Conservation (phyloP, 805 yeast species). For the Metschnikowia corniflorae region DNA sequence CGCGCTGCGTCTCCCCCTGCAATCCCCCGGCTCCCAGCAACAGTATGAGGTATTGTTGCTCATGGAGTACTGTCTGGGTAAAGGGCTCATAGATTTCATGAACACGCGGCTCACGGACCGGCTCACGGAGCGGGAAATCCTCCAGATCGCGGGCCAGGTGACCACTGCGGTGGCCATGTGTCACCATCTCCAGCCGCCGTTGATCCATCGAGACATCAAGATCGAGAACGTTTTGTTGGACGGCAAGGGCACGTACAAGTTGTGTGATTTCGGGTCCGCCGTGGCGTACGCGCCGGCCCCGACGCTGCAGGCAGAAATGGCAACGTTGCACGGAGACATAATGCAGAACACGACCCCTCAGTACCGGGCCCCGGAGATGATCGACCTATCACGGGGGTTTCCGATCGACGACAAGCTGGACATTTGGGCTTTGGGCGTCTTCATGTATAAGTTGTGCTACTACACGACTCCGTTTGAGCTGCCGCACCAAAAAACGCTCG, state of each 20-base stretch:
- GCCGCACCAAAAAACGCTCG: constrained; percentile 32
- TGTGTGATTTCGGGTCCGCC: constrained; percentile 83
- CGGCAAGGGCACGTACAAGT: constrained; percentile 54
- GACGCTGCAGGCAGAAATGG: constrained; percentile 54
- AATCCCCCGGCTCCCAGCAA: constrained; percentile 29
- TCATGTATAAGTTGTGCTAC: constrained; percentile 72
- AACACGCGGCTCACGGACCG: constrained; percentile 64
- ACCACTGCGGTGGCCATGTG: constrained; percentile 74
- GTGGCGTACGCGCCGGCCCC: constrained; percentile 65
- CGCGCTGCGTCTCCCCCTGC: constrained; percentile 62
- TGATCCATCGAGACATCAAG: constrained; percentile 76
- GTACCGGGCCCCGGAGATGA: constrained; percentile 82
- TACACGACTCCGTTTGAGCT: constrained; percentile 80
- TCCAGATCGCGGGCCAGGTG: constrained; percentile 65
- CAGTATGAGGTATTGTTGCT: constrained; percentile 71
- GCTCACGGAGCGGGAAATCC: constrained; percentile 63
- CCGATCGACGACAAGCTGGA: constrained; percentile 82
- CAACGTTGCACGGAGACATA: constrained; percentile 60
- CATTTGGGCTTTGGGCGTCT: constrained; percentile 82
- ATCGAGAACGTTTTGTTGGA: constrained; percentile 76
- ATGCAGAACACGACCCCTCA: constrained; percentile 82
- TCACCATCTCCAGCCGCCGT: constrained; percentile 68
- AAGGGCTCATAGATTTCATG: constrained; percentile 78
- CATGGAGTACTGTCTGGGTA: constrained; percentile 76
- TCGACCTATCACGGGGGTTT: constrained; percentile 62